These are phyloP conservation scores for Albizia julibrissin DNA, from an alignment of 306 rosid genomes.

Conservation along the genomic window DNA sequence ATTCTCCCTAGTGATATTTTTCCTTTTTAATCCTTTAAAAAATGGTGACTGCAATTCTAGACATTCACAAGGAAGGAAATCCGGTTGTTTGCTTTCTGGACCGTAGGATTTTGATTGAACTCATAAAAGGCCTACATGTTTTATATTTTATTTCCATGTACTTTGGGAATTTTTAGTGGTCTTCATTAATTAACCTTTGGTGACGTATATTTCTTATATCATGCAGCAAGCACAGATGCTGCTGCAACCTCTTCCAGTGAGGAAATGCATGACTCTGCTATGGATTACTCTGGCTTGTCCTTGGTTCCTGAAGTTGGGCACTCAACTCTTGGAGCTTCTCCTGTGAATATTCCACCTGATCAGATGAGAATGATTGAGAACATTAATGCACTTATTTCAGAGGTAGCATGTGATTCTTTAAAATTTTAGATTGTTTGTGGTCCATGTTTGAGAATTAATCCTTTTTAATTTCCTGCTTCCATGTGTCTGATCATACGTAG, in stretches of 20 bases:
- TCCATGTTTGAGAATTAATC: slow-evolving; percentile 24
- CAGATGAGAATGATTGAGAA: slow-evolving; percentile 78
- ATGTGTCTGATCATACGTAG: slow-evolving; percentile 7
- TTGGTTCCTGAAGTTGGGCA: slow-evolving; percentile 43
- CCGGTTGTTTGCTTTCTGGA: slow-evolving; percentile 25
- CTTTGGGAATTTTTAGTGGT: slow-evolving; percentile 3
- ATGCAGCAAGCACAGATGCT: slow-evolving; percentile 54
- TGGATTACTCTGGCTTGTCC: slow-evolving; percentile 40
- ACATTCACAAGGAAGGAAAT: background rate
- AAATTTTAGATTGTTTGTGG: background rate
- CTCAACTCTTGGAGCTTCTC: slow-evolving; percentile 54
- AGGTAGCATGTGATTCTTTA: slow-evolving; percentile 57
- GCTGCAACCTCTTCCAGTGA: slow-evolving; percentile 38
- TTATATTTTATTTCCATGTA: slow-evolving; percentile 1
- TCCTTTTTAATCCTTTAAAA: background rate
- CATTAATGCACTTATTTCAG: slow-evolving; percentile 76
- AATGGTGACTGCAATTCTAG: background rate
- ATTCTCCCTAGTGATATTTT: background rate
- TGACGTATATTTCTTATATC: slow-evolving; percentile 31
- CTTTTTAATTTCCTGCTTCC: slow-evolving; percentile 22
- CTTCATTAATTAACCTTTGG: slow-evolving; percentile 4
- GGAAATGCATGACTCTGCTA: slow-evolving; percentile 45
- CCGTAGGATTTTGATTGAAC: slow-evolving; percentile 19
- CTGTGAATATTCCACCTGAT: slow-evolving; percentile 69
- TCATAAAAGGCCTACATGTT: slow-evolving; percentile 10